Percentiles rank a stretch among this genome's conserved stretches.
Conservation (phyloP, 441 rosid species). For the Pelargonium cotyledonis region DNA sequence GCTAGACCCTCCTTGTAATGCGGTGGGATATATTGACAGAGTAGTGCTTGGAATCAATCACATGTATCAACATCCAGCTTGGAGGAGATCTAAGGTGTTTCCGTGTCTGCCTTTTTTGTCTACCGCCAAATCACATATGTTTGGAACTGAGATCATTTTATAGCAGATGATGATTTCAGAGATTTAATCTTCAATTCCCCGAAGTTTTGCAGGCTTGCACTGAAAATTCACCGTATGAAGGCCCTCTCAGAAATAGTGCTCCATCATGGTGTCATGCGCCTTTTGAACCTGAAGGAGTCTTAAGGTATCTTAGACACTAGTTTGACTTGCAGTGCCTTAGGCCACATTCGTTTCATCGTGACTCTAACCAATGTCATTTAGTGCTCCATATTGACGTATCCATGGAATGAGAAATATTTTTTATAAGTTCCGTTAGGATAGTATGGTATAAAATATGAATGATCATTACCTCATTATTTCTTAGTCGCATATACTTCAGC, state of each 20-base stretch:
- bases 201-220: constrained; percentile 63
- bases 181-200: constrained; percentile 16
- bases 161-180: constrained; percentile 6
- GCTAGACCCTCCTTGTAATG: constrained; percentile 78
- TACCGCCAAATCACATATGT: not conserved
- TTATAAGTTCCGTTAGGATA: too few relatives aligned
- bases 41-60: constrained; percentile 59
- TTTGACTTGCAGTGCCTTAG: not conserved
- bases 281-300: constrained; percentile 56
- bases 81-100: constrained; percentile 73
- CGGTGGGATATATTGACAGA: constrained; percentile 71
- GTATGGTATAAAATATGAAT: too few relatives aligned
- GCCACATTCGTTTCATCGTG: not conserved
- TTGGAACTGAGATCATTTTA: constrained; percentile 15
- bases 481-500: not conserved
- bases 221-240: constrained; percentile 47
- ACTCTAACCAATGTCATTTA: constrained; percentile 5
- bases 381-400: not conserved
- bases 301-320: constrained; percentile 41
- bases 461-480: too few relatives aligned
- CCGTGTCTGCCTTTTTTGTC: not conserved
- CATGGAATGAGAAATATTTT: not conserved
- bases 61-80: constrained; percentile 75
- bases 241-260: constrained; percentile 47
- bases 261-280: constrained; percentile 59